phyloP scores from a whole-genome alignment of 2,329 filamentous ascomycete species.

The Aspergillus sp. region DNA sequence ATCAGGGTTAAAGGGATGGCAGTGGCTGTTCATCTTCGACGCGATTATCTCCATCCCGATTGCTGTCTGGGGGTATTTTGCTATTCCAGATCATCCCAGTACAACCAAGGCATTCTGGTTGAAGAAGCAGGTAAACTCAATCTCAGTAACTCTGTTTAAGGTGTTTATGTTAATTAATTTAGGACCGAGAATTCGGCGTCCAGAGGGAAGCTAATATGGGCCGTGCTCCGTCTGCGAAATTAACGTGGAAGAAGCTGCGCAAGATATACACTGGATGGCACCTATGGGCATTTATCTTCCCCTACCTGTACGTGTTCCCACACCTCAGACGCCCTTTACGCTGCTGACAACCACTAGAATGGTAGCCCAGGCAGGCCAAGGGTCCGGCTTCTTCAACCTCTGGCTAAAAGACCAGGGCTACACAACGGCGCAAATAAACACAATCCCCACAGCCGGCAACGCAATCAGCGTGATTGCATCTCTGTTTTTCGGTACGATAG shows the following conservation, averaged over 20 bases:
- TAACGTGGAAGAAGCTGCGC: neutral
- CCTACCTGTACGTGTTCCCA: neutral
- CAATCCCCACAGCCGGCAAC: neutral
- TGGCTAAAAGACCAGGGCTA: neutral
- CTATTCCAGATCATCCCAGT: conserved; percentile 47
- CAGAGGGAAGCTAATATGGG: neutral
- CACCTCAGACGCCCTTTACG: neutral
- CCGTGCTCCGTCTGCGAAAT: neutral
- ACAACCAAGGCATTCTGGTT: conserved; percentile 42
- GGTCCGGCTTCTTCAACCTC: neutral
- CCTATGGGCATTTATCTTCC: neutral
- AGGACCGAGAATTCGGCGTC: neutral
- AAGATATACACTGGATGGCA: neutral
- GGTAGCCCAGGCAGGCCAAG: neutral
- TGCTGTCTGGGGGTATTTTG: conserved; percentile 35
- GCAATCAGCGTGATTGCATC: neutral
- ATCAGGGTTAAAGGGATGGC: conserved; percentile 48
- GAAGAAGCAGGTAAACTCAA: neutral
- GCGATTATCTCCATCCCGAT: conserved; percentile 51
- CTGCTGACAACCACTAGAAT: neutral
- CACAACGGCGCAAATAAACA: neutral
- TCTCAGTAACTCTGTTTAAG: rapidly evolving
- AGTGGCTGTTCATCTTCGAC: conserved; percentile 58
- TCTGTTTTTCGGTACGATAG: neutral
- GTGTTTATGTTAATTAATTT: neutral